Evolutionary conservation across 2,329 filamentous ascomycete species (phyloP), one percentile per base, ranked within the genome.

Genomic region (Madurella fahalii): DNA sequence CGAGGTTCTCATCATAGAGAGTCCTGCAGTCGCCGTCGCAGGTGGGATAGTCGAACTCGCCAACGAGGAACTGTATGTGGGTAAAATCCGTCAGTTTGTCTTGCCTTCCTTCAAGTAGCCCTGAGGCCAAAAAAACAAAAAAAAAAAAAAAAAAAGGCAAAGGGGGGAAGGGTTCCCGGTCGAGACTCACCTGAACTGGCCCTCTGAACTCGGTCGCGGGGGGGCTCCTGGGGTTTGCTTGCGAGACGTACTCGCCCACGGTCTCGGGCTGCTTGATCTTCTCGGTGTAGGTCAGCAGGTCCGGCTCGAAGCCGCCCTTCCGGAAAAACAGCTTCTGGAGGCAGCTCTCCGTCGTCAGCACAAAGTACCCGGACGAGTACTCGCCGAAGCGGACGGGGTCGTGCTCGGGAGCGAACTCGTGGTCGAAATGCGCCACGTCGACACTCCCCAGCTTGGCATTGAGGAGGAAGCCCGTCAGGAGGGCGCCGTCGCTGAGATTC

Each of bases 391-490:
- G 58, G 18, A 39, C 44, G 12, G 63, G 62, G 34, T 63, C 58
- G 32, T 53, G 47, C 30, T 58, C 39, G 2, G 56, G 50, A 11
- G 63, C 64, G 31, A 57, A 63, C 16, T 66, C 64, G 53, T 54
- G 54, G 42, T 60, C 58, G 41, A 58, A 66, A 5, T 46, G 41
- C 17, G 53, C 47, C n/a, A 59, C 58, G n/a, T 54, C 50, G 32
- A 60, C 52, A 13, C 43, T 53, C 41, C 48, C 49, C 39, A 62
- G 54, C 18, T 61, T 47, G n/a, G 53, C 54, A 58, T 63, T 70
- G 15, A 67, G 47, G 16, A 71, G 58, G 51, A 68, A 73, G 7
- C 70, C 72, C 1, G 72, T 74, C 45, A 74, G 61, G 44, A 74
- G 64, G 16, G 70, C 64, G 15, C 65, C 72, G 58, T 74, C 71